Conservation (phyloP, 2,329 filamentous ascomycete genomes). For the Oidium heveae region DNA sequence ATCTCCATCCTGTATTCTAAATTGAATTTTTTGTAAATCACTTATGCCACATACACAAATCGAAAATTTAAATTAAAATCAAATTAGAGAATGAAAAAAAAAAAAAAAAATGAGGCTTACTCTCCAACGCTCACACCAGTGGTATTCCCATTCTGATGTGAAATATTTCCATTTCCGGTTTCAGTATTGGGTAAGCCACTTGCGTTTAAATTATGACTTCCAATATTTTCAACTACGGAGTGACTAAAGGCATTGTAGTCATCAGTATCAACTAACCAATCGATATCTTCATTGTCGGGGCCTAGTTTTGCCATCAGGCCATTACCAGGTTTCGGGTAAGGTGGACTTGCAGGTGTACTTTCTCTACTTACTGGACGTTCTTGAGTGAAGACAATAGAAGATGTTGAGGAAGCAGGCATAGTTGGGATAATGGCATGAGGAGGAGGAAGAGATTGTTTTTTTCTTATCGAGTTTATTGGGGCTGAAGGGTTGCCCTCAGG, state of each 20-base stretch:
- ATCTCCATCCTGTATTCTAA: too few relatives aligned
- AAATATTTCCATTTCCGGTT: too few relatives aligned
- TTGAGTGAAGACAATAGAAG: slow-evolving; percentile 2
- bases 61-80: too few relatives aligned
- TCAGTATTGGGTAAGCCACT: too few relatives aligned
- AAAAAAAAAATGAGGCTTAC: too few relatives aligned
- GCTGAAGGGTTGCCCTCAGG: slow-evolving; percentile 16
- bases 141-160: too few relatives aligned
- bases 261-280: slow-evolving; percentile 33
- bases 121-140: too few relatives aligned
- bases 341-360: slow-evolving; percentile 29
- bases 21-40: too few relatives aligned
- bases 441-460: slow-evolving; percentile 21
- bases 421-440: slow-evolving; percentile 28
- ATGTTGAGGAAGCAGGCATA: slow-evolving; percentile 5
- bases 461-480: slow-evolving; percentile 18
- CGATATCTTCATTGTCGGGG: slow-evolving; percentile 30
- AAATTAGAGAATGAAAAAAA: too few relatives aligned
- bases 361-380: slow-evolving; percentile 16
- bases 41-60: too few relatives aligned
- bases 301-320: slow-evolving; percentile 27
- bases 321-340: slow-evolving; percentile 36
- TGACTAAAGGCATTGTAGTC: slow-evolving; percentile 15
- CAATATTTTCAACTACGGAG: slow-evolving; percentile 10
- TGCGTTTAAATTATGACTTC: neutral